phyloP scores from a whole-genome alignment of 148 eudicot genomes.

The Nepenthes gracilis region DNA sequence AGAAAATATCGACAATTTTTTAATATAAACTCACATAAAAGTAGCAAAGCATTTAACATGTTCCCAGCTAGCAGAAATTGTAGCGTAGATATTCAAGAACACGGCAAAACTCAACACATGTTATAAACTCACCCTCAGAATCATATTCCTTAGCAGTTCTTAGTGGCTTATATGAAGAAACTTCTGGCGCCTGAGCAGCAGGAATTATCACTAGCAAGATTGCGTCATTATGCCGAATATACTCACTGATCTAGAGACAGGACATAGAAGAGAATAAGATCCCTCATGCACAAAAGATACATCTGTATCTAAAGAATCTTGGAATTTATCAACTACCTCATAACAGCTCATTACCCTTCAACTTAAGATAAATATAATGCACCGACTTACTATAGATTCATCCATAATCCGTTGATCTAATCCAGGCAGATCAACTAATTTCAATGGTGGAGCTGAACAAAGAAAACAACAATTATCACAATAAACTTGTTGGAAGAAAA shows the following conservation, averaged over 20 bases:
- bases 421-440: slow-evolving; percentile 91
- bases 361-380: slow-evolving; percentile 2
- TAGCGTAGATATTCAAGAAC: neutral
- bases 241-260: slow-evolving; percentile 48
- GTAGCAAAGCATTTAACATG: no score
- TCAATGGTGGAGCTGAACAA: slow-evolving; percentile 77
- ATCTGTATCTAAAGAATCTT: neutral
- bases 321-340: no score
- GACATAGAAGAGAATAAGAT: slow-evolving; percentile 17
- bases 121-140: slow-evolving; percentile 56
- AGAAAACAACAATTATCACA: slow-evolving; percentile 4
- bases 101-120: slow-evolving; percentile 1
- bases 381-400: slow-evolving; percentile 69
- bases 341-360: no score
- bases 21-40: no score
- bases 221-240: slow-evolving; percentile 87
- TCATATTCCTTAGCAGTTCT: slow-evolving; percentile 92
- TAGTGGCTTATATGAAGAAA: slow-evolving; percentile 72
- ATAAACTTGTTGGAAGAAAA: neutral
- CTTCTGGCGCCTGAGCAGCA: slow-evolving; percentile 82
- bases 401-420: slow-evolving; percentile 86
- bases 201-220: slow-evolving; percentile 86
- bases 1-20: neutral
- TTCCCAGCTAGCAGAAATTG: no score
- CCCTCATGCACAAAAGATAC: slow-evolving; percentile 3